Evolutionary conservation across 2,329 filamentous ascomycete genomes (phyloP), one percentile per base, ranked within the genome.

Genomic region (Colletotrichum scovillei): DNA sequence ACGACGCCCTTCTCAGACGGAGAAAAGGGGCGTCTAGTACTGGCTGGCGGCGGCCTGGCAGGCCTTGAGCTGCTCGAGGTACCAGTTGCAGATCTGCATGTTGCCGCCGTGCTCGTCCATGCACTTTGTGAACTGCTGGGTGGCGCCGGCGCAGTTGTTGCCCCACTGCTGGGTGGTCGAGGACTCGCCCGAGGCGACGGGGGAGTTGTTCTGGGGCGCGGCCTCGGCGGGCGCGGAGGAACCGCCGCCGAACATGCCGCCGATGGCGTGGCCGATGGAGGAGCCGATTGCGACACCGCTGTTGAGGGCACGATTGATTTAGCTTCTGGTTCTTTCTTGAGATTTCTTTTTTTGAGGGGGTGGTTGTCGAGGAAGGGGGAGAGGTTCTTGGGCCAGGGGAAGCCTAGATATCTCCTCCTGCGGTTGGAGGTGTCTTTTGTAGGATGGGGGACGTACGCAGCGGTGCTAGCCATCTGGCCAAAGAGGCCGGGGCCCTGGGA

Each of bases 281-380:
- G 95, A 98, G 76, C 97, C 97, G 82, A 98, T 93, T 78, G 97
- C 97, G 80, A 98, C 97, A 91, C 97, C 97, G 81, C 96, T 98
- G 79, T 78, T 72, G 56, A 63, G 9, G 56, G 75, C 75, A 5
- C 26, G 11, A 1, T 1, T 11, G 9, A 8, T 55, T 73, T 65
- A 73, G 69, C 42, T 8, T 28, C 26, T 16, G 9, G 19, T 12
- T 16, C 8, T 22, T 4, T 19, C 0, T 2, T 5, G 16, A 24
- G n/a, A 49, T 35, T 16, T 66, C 24, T 49, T 8, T 26, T 26
- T 22, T 52, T 35, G 57, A 75, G 56, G 74, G 62, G 24, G 26
- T 24, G 16, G 9, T 52, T 46, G 16, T n/a, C n/a, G n/a, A 46
- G 35, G 63, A 46, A 24, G 53, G 7, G 12, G 4, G 19, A 58